These are phyloP conservation scores for Carallia brachiata DNA, from an alignment of 345 rosid species.

Conservation along the genomic window DNA sequence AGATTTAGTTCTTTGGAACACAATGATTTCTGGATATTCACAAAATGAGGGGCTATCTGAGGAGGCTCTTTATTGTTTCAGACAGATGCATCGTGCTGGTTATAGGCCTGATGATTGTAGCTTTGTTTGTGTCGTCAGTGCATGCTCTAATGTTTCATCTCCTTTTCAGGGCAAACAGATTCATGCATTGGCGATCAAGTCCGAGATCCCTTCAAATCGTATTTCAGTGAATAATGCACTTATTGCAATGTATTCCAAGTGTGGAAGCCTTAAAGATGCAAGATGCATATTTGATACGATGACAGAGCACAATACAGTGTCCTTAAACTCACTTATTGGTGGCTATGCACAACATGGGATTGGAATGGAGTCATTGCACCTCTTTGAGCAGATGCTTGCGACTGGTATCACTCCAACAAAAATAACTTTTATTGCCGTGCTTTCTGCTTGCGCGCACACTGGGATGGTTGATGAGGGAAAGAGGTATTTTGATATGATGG, in stretches of 20 bases:
- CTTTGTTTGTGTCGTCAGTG: conserved; percentile 71
- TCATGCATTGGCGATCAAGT: conserved; percentile 68
- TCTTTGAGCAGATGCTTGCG: conserved; percentile 66
- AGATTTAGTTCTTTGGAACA: conserved; percentile 88
- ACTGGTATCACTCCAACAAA: conserved; percentile 51
- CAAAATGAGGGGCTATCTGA: conserved; percentile 57
- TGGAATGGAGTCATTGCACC: conserved; percentile 51
- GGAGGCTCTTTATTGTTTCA: conserved; percentile 67
- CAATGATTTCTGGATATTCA: conserved; percentile 84
- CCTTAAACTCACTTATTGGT: conserved; percentile 75
- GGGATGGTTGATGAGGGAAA: conserved; percentile 69
- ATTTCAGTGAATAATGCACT: conserved; percentile 71
- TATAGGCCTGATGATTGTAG: conserved; percentile 81
- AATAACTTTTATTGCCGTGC: conserved; percentile 78
- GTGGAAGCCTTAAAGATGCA: conserved; percentile 69
- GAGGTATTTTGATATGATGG: conserved; percentile 65
- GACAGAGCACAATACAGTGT: conserved; percentile 60
- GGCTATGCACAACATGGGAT: conserved; percentile 78
- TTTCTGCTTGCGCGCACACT: conserved; percentile 83
- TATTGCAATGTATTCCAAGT: conserved; percentile 69
- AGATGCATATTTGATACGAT: conserved; percentile 65
- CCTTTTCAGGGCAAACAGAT: conserved; percentile 79
- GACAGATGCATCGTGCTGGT: conserved; percentile 57
- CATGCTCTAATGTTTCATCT: conserved; percentile 73
- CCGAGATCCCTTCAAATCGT: conserved; percentile 59